These are phyloP conservation scores for Xylaria nigripes DNA, from an alignment of 495 filamentous ascomycete genomes.

Conservation along the genomic window DNA sequence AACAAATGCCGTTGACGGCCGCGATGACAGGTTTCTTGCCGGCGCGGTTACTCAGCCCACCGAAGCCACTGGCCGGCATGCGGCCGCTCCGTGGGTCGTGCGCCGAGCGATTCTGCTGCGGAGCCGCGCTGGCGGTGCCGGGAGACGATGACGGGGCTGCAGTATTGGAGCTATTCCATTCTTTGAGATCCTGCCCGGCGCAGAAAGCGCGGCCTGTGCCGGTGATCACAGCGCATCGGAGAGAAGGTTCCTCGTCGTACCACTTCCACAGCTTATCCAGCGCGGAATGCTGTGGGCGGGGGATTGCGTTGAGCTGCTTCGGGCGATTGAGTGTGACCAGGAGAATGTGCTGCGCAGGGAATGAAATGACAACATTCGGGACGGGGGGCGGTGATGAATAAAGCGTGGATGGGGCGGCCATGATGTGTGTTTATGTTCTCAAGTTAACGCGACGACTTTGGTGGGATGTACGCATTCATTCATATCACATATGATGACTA, in stretches of 20 bases:
- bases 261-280: conserved; percentile 47
- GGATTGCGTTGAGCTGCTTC: conserved; percentile 50
- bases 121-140: background rate
- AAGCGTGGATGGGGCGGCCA: conserved; percentile 14
- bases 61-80: conserved; percentile 36
- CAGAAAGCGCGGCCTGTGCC: conserved; percentile 50
- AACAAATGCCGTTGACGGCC: conserved; percentile 66
- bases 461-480: too few relatives aligned
- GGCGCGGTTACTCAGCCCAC: conserved; percentile 44
- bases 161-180: conserved; percentile 18
- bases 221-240: conserved; percentile 50
- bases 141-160: background rate
- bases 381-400: conserved; percentile 26
- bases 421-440: too few relatives aligned
- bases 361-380: conserved; percentile 41
- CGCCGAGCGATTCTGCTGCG: conserved; percentile 19
- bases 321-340: conserved; percentile 57
- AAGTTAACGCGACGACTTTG: too few relatives aligned
- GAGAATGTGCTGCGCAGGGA: conserved; percentile 48
- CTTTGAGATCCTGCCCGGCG: conserved; percentile 52
- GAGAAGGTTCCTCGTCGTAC: conserved; percentile 49
- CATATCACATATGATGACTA: too few relatives aligned
- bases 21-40: conserved; percentile 61
- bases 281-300: conserved; percentile 40
- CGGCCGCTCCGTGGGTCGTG: background rate